phyloP scores from a whole-genome alignment of 129 eudicot genomes.

The Flaveria linearis region DNA sequence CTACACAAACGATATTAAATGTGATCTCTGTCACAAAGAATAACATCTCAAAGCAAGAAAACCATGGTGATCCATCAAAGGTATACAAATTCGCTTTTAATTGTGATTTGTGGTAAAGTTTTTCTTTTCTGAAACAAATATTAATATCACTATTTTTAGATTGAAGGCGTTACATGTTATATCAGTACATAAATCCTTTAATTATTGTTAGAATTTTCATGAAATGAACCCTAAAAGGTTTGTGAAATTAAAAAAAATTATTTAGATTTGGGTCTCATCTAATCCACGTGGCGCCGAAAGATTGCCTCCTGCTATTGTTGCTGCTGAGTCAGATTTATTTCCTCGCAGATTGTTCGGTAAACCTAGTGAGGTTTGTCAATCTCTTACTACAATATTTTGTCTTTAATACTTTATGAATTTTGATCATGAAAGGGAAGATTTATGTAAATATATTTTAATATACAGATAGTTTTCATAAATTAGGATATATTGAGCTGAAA shows the following conservation, averaged over 20 bases:
- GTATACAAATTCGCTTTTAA: constrained; percentile 29
- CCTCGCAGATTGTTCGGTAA: constrained; percentile 71
- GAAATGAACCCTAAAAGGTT: neutral
- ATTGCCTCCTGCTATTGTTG: constrained; percentile 81
- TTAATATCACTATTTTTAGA: neutral
- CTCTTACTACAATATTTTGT: neutral
- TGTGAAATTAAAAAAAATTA: neutral
- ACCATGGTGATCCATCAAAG: constrained; percentile 39
- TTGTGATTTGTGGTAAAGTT: neutral
- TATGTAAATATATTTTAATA: neutral
- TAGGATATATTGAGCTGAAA: constrained; percentile 12
- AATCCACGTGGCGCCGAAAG: constrained; percentile 90
- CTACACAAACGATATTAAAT: constrained; percentile 32
- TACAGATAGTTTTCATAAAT: neutral
- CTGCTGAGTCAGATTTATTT: constrained; percentile 66
- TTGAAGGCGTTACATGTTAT: neutral
- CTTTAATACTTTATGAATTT: neutral
- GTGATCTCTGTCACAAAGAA: constrained; percentile 26
- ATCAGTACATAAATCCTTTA: neutral
- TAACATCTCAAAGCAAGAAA: constrained; percentile 30
- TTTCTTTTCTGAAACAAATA: neutral
- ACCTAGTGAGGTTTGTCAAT: constrained; percentile 71
- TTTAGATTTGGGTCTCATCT: constrained; percentile 83
- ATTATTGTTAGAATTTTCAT: neutral
- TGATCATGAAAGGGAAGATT: neutral